Evolutionary conservation across 1,284 basidiomycete genomes (phyloP), one percentile per base, ranked within the genome.

Genomic region (Sphagnurus paluster): DNA sequence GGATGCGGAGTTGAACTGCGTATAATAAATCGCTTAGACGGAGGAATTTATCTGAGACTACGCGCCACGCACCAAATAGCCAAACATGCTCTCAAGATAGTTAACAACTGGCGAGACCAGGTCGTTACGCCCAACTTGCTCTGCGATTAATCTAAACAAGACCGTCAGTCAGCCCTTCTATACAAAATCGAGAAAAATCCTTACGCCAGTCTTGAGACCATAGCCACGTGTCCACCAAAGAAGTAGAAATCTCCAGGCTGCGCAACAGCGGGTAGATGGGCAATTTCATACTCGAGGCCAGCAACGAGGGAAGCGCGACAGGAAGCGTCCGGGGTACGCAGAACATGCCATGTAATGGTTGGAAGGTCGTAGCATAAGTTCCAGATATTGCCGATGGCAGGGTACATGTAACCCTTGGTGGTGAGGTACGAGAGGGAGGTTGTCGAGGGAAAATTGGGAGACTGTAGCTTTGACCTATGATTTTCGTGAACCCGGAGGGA

Each of bases 381-480:
- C 66, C 66, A 68, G 4, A 57, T 47, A 24, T 61, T 63, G 5
- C 65, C 66, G 21, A 64, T 34, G 1, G 56, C 59, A 2, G 65
- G 65, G 40, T 66, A 63, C 65, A 67, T 68, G 37, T 62, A 60
- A 2, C 66, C 66, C 44, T 67, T 68, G 19, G 63, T 62, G 9
- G 61, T 64, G 34, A 68, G 55, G 40, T 68, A 66, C 25, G 56
- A 62, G 7, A 68, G 53, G 7, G 63, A 55, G 13, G 49, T 42
- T 5, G 55, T 58, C 9, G 57, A 20, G 8, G 55, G 60, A 44
- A 55, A 63, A 25, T 56, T 61, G 14, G 60, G 60, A 9, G 48
- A 49, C 40, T 55, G 53, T 35, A 64, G 23, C 35, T 59, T 59
- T 64, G 33, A 10, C 9, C 11, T n/a, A 34, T 36, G 13, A 17